Conservation (phyloP, 1,284 basidiomycete species). For the Tausonia pullulans region DNA sequence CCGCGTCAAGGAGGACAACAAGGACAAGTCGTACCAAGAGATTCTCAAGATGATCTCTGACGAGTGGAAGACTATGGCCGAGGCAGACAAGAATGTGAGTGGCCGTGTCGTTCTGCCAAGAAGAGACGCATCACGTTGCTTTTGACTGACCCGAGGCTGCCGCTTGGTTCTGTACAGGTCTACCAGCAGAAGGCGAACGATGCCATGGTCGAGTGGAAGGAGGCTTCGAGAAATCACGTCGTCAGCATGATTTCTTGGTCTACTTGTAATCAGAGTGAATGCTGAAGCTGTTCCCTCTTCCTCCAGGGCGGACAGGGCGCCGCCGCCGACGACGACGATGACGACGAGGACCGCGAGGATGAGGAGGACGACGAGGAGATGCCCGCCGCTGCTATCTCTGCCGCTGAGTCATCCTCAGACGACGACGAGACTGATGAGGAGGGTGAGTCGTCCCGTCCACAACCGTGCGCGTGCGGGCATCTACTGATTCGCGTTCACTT, state of each 20-base stretch:
- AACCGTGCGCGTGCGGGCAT: background rate
- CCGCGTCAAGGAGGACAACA: conserved; percentile 53
- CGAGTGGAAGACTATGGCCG: conserved; percentile 58
- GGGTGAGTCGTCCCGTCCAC: background rate
- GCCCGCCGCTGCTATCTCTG: background rate
- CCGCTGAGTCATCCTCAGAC: conserved; percentile 11
- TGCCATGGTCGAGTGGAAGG: conserved; percentile 19
- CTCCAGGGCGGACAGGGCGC: background rate
- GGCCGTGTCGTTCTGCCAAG: background rate
- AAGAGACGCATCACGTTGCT: background rate
- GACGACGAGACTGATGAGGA: conserved; percentile 19
- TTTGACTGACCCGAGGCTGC: background rate
- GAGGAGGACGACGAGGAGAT: conserved; percentile 13
- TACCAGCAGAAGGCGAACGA: conserved; percentile 7
- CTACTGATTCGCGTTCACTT: background rate
- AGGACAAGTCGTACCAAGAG: conserved; percentile 57
- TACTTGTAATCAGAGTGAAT: no score
- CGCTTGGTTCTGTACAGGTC: conserved; percentile 17
- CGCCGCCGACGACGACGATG: conserved; percentile 8
- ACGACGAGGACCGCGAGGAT: conserved; percentile 3
- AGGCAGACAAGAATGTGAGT: conserved; percentile 60
- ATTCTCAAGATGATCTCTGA: conserved; percentile 59
- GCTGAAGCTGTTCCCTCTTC: no score
- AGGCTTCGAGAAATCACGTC: background rate
- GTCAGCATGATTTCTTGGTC: no score